These are phyloP conservation scores for Scleroderma bovista DNA, from an alignment of 768 basidiomycete genomes.

Conservation along the genomic window DNA sequence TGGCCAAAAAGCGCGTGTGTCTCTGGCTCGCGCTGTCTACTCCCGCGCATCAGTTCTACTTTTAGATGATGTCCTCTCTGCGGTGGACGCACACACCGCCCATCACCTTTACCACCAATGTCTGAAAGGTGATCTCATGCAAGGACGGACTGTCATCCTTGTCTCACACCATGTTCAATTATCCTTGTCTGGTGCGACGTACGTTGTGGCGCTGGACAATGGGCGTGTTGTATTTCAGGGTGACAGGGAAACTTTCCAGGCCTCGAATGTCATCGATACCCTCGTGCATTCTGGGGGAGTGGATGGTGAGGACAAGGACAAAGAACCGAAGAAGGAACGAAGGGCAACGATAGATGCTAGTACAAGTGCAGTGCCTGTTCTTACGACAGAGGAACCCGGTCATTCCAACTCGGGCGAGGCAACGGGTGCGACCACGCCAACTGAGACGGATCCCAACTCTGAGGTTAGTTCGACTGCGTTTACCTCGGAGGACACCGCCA, in stretches of 20 bases:
- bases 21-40: conserved; percentile 82
- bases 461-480: conserved; percentile 44
- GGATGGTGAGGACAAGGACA: conserved; percentile 39
- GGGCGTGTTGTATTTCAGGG: conserved; percentile 73
- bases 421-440: conserved; percentile 16
- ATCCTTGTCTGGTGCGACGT: conserved; percentile 71
- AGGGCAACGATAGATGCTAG: not conserved
- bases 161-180: conserved; percentile 95
- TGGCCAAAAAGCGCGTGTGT: conserved; percentile 67
- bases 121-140: conserved; percentile 70
- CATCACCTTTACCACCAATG: conserved; percentile 78
- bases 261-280: conserved; percentile 58
- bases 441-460: conserved; percentile 22
- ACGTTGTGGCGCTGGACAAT: conserved; percentile 75
- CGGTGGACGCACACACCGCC: conserved; percentile 83
- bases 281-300: conserved; percentile 54
- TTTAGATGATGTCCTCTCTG: conserved; percentile 73
- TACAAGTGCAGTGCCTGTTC: not conserved
- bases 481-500: conserved; percentile 29
- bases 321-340: conserved; percentile 18
- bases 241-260: conserved; percentile 53
- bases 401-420: not conserved
- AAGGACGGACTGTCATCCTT: conserved; percentile 77
- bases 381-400: not conserved
- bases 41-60: conserved; percentile 78